Evolutionary conservation across 805 yeast genomes (phyloP).

Genomic region (Candida cerambycidarum): DNA sequence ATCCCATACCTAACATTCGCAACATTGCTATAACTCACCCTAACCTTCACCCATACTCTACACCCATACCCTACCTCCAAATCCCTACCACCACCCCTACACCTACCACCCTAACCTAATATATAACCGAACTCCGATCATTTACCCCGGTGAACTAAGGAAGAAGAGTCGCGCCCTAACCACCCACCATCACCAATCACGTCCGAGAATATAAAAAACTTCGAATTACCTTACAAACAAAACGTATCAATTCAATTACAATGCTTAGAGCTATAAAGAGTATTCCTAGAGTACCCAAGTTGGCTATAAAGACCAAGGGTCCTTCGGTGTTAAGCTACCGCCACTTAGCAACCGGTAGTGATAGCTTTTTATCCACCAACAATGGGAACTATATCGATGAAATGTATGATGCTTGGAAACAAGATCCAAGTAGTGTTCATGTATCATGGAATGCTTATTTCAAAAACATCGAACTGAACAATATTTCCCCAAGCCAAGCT

Average conservation of each 20-base stretch:
- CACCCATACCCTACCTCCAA: too few relatives aligned
- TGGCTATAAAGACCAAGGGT: background rate
- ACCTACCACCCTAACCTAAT: background rate
- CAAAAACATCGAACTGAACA: constrained; percentile 77
- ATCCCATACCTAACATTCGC: too few relatives aligned
- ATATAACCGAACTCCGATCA: background rate
- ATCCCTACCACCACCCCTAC: too few relatives aligned
- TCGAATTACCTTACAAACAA: background rate
- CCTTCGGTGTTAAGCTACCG: background rate
- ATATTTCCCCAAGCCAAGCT: constrained; percentile 70
- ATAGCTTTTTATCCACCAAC: constrained; percentile 77
- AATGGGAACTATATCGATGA: constrained; percentile 94
- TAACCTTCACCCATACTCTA: too few relatives aligned
- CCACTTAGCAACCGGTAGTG: constrained; percentile 32
- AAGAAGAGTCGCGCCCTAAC: constrained; percentile 9
- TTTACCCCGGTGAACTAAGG: constrained; percentile 12
- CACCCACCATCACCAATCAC: constrained; percentile 15
- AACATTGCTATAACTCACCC: too few relatives aligned
- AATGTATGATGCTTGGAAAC: constrained; percentile 93
- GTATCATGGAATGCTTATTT: constrained; percentile 97
- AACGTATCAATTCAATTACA: too few relatives aligned
- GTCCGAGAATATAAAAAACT: constrained; percentile 6
- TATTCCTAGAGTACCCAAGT: constrained; percentile 10
- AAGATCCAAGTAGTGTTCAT: constrained; percentile 90
- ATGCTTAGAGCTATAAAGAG: constrained; percentile 47